Evolutionary conservation across 306 rosid genomes (phyloP), one percentile per base, ranked within the genome.

Genomic region (Ceratonia siliqua): DNA sequence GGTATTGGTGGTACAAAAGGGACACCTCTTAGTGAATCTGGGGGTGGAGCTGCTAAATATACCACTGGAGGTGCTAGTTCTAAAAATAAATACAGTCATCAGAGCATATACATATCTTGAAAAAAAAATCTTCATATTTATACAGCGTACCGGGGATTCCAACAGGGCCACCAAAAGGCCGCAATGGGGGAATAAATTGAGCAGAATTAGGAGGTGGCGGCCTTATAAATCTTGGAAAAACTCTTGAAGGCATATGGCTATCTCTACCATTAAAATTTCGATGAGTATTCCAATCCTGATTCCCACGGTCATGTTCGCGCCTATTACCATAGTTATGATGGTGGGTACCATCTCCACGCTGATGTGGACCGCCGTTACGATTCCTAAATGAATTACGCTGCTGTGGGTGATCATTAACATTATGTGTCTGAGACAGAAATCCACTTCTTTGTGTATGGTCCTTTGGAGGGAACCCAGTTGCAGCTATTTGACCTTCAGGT

Each of bases 271-370:
- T 79, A 48, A 86, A 88, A 80, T 66, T 87, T 24, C 93, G 76
- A 52, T 79, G 85, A 52, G 63, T 42, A 82, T 74, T 90, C 99
- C 96, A 90, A 18, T 95, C 96, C 49, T 88, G 95, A 80, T 82
- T 85, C 41, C 91, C 91, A 0, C 91, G 93, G 55, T 86, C 97
- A 6, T 90, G 96, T 73, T 92, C 96, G 36, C 90, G 96, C 75
- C 98, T 89, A 63, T 54, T 49, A 6, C 89, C 85, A 17, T 86
- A 84, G 38, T 79, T 81, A 70, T 90, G 91, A 87, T 89, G 87
- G 61, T 88, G 89, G 65, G 84, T 35, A 39, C 88, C 85, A 76
- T 90, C 99, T 38, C 92, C 93, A 0, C 93, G 96, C 5, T 81
- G 90, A 80, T 90, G 95, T 6, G 85, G 63, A 45, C 90, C 90